Conservation (phyloP, 2,329 filamentous ascomycete genomes). For the Botrytis sinoallii region DNA sequence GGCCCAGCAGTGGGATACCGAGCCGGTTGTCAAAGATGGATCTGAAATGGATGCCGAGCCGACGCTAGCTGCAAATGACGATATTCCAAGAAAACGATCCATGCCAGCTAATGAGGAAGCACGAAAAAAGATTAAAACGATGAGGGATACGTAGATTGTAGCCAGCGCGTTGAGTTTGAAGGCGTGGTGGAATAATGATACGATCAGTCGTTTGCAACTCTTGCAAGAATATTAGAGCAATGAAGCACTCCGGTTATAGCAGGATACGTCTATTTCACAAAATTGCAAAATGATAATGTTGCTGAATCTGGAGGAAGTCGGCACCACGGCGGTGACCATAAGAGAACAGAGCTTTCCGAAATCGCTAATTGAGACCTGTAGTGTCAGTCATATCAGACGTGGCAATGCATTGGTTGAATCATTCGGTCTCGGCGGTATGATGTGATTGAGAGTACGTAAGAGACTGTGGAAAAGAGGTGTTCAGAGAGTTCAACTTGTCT, state of each 20-base stretch:
- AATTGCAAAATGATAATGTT: neutral
- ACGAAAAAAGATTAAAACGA: neutral
- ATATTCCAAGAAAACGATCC: neutral
- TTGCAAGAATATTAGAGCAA: neutral
- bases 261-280: neutral
- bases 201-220: neutral
- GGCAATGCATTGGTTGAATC: neutral
- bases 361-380: neutral
- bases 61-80: neutral
- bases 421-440: neutral
- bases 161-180: too few species aligned
- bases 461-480: neutral
- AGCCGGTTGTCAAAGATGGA: neutral
- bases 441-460: neutral
- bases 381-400: neutral
- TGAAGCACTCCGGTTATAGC: too few species aligned
- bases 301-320: neutral
- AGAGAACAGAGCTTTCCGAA: neutral
- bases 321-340: neutral
- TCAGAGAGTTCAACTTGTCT: neutral
- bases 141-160: neutral
- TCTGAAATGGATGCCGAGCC: neutral
- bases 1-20: neutral
- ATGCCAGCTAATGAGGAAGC: neutral
- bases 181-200: too few species aligned